Percentiles rank a stretch among this genome's conserved stretches.
Evolutionary conservation across 2,329 filamentous ascomycete genomes (phyloP).

Genomic region (Pseudopyricularia javanii): DNA sequence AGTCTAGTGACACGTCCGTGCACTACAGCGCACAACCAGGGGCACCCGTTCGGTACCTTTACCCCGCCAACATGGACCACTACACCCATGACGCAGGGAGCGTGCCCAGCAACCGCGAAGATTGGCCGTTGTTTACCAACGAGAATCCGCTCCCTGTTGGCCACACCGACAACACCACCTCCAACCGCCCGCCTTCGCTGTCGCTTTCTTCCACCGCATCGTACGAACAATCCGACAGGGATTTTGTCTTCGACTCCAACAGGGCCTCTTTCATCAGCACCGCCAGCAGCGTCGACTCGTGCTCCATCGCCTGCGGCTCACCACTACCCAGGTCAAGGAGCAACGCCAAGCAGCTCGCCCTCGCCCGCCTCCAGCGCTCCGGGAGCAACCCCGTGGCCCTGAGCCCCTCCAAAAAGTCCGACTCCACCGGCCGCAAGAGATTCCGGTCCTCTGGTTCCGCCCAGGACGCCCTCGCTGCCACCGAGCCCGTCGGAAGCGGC

Average conservation of each 20-base stretch:
- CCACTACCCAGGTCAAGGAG: constrained; percentile 22
- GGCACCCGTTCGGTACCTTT: neutral
- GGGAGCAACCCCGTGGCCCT: constrained; percentile 22
- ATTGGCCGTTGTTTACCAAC: constrained; percentile 2
- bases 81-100: neutral
- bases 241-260: constrained; percentile 14
- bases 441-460: constrained; percentile 21
- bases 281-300: constrained; percentile 9
- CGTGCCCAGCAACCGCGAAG: constrained; percentile 21
- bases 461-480: constrained; percentile 29
- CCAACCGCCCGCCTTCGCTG: constrained; percentile 11
- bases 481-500: constrained; percentile 34
- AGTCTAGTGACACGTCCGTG: neutral
- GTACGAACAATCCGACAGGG: constrained; percentile 13
- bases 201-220: constrained; percentile 15
- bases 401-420: constrained; percentile 13
- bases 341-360: constrained; percentile 37
- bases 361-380: constrained; percentile 32
- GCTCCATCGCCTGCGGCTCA: constrained; percentile 3
- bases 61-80: neutral
- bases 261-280: constrained; percentile 16
- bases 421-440: constrained; percentile 14
- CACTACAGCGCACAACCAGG: neutral
- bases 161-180: constrained; percentile 7
- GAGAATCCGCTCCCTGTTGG: constrained; percentile 4